Evolutionary conservation across 1,139 yeast species (phyloP), one percentile per base, ranked within the genome.

Genomic region (Petasospora rhodanensis): DNA sequence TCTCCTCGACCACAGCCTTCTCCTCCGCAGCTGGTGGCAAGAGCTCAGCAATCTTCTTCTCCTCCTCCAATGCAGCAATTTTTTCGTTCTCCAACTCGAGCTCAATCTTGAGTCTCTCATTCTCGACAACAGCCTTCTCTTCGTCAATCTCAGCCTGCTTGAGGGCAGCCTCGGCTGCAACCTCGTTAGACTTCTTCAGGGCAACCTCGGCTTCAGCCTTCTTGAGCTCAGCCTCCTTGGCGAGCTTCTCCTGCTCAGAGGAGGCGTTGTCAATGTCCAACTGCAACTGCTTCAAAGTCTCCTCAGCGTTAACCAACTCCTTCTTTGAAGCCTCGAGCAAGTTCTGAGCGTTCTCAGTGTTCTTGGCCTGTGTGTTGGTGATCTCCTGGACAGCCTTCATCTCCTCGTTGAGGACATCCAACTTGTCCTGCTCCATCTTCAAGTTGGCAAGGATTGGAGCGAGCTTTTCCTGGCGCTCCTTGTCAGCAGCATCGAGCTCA

Each of bases 101-200:
- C 29, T 49, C 42, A 11, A 51, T 27, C 17, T 29, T 32, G 17
- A 48, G 34, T 26, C 40, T 43, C 32, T 54, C 59, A 31, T 53
- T 52, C 32, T 58, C 66, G 29, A 55, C 52, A 26, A 61, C 26
- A 17, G 49, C 44, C 32, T 47, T 46, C 35, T 45, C 45, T 24
- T 49, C 42, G 15, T 44, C 51, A 28, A 49, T 32, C 29, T 47
- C 47, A 10, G 51, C 43, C 34, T 47, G 45, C 32, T 49, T 45
- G 20, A 43, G 37, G 15, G 41, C 35, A 22, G 51, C 49, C 29
- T 45, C 44, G 25, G 49, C 46, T 34, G 47, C 49, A 15, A 44
- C 18, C 30, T 49, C 52, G 16, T 43, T 32, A 14, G 51, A 37
- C 28, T 43, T 40, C 33, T 47, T 43, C 11, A 43, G 22, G 3